Base-by-base conservation (phyloP, 2,329 filamentous ascomycete species). In the Penicillium polonicum region DNA sequence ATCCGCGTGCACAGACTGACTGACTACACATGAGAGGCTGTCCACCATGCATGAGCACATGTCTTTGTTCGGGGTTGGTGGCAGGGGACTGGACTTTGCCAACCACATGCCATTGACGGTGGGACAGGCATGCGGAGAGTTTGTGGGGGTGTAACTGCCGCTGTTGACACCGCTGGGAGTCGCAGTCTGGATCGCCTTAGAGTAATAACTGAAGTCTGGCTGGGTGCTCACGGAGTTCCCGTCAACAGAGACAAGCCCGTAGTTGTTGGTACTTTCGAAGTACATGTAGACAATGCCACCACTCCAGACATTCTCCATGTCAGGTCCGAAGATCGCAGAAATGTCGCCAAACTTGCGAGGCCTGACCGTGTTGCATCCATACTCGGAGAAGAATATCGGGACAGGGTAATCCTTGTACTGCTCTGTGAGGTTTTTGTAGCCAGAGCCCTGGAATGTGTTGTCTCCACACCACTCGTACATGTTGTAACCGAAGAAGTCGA, bases 401-500 rank as follows among this genome's bases (percentile, higher is more conserved):
- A 97, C 90, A 10, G 90, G 90, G 82, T 93, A 97, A 73, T 87
- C 85, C 57, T 82, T 76, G 81, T 96, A 97, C 78, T 96, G 92
- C 61, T 89, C 77, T 65, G 91, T 91, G 74, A 92, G 88, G 59
- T 85, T 82, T 62, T 87, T 82, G 77, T 91, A 97, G 51, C 91
- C 90, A 2, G 93, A 96, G 61, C 83, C 74, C 36, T 81, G 72
- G 79, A 89, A 93, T 67, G 81, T 86, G 72, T 89, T 95, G 69
- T 92, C 76, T 65, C 92, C 93, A 75, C 93, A 97, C 93, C 93
- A 97, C 43, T 91, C 95, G 84, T 97, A 97, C 79, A 97, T 95
- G 82, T 97, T 97, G 87, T 97, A 97, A 59, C 93, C 93, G 91
- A 91, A 97, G 82, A 94, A 97, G 76, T 97, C 94, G 65, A 97